Evolutionary conservation across 1,139 yeast species (phyloP).

Genomic region (Chernovozyma aurita): DNA sequence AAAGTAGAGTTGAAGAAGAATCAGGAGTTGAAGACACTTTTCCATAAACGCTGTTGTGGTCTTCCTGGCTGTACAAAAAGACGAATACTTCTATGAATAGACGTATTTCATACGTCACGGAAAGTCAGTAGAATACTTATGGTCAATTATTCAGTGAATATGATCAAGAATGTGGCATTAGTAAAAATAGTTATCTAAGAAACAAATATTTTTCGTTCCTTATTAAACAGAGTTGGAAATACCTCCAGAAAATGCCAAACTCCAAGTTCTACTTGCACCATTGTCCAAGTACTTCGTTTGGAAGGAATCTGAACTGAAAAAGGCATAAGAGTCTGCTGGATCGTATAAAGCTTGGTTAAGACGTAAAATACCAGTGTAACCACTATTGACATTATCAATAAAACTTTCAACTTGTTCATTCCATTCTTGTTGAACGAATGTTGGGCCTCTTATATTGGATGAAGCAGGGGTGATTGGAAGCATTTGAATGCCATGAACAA

Average conservation of each 20-base stretch:
- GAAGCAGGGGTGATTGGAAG: conserved; percentile 18
- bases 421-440: conserved; percentile 19
- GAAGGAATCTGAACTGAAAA: conserved; percentile 12
- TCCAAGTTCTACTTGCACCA: conserved; percentile 22
- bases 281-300: conserved; percentile 14
- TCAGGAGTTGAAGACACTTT: no score
- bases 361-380: conserved; percentile 21
- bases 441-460: conserved; percentile 13
- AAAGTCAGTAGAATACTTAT: no score
- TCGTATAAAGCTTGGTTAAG: conserved; percentile 20
- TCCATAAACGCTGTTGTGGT: no score
- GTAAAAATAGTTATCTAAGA: no score
- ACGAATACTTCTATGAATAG: no score
- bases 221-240: conserved; percentile 5
- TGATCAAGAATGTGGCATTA: no score
- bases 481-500: conserved; percentile 21
- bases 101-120: no score
- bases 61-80: no score
- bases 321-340: conserved; percentile 15
- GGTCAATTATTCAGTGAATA: no score
- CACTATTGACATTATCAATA: conserved; percentile 12
- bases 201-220: no score
- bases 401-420: conserved; percentile 10
- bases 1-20: no score
- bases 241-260: conserved; percentile 20